Base-by-base conservation (phyloP, 1,284 basidiomycete genomes). In the Sphaerobolus stellatus region DNA sequence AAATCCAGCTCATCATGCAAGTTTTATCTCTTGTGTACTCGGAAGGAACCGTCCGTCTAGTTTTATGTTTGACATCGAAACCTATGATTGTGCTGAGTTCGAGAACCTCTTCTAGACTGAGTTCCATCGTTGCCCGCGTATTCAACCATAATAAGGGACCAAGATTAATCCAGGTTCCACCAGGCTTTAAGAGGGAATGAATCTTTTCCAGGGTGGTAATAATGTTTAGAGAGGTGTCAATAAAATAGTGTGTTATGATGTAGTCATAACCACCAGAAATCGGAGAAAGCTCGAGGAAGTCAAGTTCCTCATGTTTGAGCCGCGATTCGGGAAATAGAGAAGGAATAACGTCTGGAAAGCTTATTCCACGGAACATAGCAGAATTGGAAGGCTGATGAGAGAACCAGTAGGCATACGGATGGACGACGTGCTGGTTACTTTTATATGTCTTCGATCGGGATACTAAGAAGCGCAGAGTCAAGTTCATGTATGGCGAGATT, bases 1-100 rank as follows among this genome's bases (percentile, higher is more conserved):
- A 86, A 8, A 83, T 71, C 81, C 81, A 85, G 25, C 71, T 72
- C 82, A 85, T 85, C 83, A 84, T 84, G 38, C 84, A 83, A 34
- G 73, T 66, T 40, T 64, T 60, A 65, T 88, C 83, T 3, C 76
- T 74, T 1, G 84, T 86, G 62, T 88, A 87, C 64, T 84, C 80
- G 64, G 82, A 83, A 47, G 80, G 75, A 3, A 86, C 69, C 3
- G 77, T 76, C 54, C 70, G 71, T 51, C 61, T 54, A 48, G 59
- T 63, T 58, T 62, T 61, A 4, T 61, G 61, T 9, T 58, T 68
- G 56, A 66, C 31, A n/a, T 56, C 60, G 56, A 88, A 85, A 0
- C 84, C 84, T 18, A 82, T 65, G 38, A 74, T 72, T 54, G 76
- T 66, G 0, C 75, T 78, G 13, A 79, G 75, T 1, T 60, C 52